Base-by-base conservation (phyloP, 2,329 filamentous ascomycete species). In the Furcasterigmium furcatum region DNA sequence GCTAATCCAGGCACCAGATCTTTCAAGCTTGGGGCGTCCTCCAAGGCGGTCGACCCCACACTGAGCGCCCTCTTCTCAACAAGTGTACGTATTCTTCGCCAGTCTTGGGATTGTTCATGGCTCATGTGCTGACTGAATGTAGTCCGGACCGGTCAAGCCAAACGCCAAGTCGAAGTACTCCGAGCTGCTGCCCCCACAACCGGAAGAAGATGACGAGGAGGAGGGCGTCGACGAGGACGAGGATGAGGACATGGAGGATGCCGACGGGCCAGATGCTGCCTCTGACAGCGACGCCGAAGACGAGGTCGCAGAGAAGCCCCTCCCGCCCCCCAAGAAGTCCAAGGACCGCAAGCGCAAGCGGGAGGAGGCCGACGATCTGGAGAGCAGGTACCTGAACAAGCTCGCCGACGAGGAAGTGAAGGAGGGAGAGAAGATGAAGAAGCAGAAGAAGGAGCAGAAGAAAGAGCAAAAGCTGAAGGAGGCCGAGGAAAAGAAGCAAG, bases 1-100 rank as follows among this genome's bases (percentile, higher is more conserved):
- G 21, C 39, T 52, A 44, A 52, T 53, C 56, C 40, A 58, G 41
- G 7, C 10, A 19, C 16, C n/a, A 43, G 41, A 38, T 25, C 41
- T 18, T 38, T 30, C 47, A 42, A 57, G 46, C 55, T 80, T 49
- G 53, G 63, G 43, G 72, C 70, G 50, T 66, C 73, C 29, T 66
- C 70, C 46, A 79, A 79, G 63, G 73, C 75, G 48, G 72, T 90
- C 49, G 86, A 91, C 71, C 84, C 86, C 62, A 70, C 75, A 46
- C 72, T 91, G 54, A 76, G 84, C 58, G 82, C 84, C 50, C 74
- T 91, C 32, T 91, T 91, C 67, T 77, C 84, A 46, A 72, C 76
- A 46, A 90, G 87, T 72, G 86, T 89, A 77, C 70, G 84, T 48
- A 38, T 16, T 24, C 13, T 13, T 10, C 16, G 16, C n/a, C 34